Evolutionary conservation across 2,329 filamentous ascomycete genomes (phyloP), one percentile per base, ranked within the genome.

Genomic region (Ampelomyces quisqualis): DNA sequence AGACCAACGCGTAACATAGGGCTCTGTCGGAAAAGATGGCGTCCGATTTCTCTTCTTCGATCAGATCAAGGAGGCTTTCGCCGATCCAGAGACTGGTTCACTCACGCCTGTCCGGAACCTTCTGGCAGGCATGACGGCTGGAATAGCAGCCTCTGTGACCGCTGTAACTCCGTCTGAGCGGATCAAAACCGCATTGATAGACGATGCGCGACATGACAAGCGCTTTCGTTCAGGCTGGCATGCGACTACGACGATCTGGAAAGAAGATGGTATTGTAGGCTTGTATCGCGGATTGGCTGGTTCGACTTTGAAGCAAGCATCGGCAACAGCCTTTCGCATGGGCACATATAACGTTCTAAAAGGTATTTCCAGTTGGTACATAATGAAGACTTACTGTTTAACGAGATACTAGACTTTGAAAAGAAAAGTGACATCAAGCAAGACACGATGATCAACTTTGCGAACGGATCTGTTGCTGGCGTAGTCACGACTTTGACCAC

Each of bases 131-230:
- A 84, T 85, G 79, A 68, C 73, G 1, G 78, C 80, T 0, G 83
- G 83, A 0, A 74, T 81, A 0, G 74, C 82, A 0, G 81, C 82
- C 13, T 80, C 76, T 39, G 71, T 82, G 0, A 74, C 78, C n/a
- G 81, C 81, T 1, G 82, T 86, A 1, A 86, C 82, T 2, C 83
- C 83, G 0, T 84, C 80, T 0, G 83, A 86, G 55, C 73, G 82
- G 11, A 79, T 86, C 56, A 86, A 86, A 60, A 86, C 83, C 1
- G 81, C 81, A 0, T 59, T 85, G 5, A 84, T 84, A 45, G 80
- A 84, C 58, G 80, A 84, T 54, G 79, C 78, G 6, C 65, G 78
- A 29, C 65, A 58, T 5, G 67, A 73, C 22, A 72, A 68, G 24
- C 67, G 73, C 13, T 83, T 80, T 58, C 68, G 65, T 2, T 73